These are phyloP conservation scores for Spergularia bocconei DNA, from an alignment of 148 eudicot genomes.

Conservation along the genomic window DNA sequence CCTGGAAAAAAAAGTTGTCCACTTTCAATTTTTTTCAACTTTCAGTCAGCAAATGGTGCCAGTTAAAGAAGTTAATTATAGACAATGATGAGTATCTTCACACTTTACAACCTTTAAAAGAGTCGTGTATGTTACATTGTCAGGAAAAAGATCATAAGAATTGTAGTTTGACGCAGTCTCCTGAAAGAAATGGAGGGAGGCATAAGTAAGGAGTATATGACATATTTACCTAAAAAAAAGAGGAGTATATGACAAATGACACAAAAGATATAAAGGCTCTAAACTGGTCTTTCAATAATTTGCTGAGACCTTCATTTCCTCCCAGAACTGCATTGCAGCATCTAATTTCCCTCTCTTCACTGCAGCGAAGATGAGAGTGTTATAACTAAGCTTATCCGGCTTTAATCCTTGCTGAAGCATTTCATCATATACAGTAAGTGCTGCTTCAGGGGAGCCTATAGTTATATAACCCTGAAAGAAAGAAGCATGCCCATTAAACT, in stretches of 20 bases:
- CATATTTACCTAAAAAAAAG: too few relatives aligned
- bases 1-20: conserved; percentile 36
- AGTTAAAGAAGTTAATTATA: not conserved
- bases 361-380: conserved; percentile 58
- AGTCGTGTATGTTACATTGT: conserved; percentile 60
- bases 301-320: conserved; percentile 69
- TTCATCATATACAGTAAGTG: conserved; percentile 49
- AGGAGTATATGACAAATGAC: conserved; percentile 7
- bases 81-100: not conserved
- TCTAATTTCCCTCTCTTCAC: conserved; percentile 48
- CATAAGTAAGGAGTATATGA: conserved; percentile 18
- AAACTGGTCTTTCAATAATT: conserved; percentile 50
- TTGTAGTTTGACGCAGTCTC: conserved; percentile 38
- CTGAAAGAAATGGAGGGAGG: conserved; percentile 39
- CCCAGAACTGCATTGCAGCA: conserved; percentile 44
- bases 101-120: conserved; percentile 48
- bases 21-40: conserved; percentile 10
- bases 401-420: conserved; percentile 51
- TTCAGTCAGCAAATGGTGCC: conserved; percentile 4
- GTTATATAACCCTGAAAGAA: conserved; percentile 53
- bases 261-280: conserved; percentile 39
- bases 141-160: conserved; percentile 43
- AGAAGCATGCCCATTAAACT: conserved; percentile 1
- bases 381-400: conserved; percentile 66
- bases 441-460: conserved; percentile 49